Conservation (phyloP, 2,329 filamentous ascomycete species). For the Mycosphaerelloides madeirae region DNA sequence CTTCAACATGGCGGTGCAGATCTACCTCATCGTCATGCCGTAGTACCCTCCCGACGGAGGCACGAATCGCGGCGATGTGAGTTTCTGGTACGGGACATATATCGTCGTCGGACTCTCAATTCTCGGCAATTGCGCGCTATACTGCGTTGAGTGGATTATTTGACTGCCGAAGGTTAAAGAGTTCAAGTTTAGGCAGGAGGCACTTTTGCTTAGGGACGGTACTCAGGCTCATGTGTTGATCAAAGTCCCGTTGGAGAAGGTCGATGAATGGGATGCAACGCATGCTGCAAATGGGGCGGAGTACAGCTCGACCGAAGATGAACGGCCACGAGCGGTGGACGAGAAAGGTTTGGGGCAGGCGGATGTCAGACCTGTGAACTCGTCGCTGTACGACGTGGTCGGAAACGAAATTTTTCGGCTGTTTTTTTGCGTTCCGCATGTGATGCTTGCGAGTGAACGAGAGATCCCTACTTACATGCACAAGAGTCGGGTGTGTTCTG, state of each 20-base stretch:
- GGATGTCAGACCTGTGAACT: too few relatives aligned
- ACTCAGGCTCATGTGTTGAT: constrained; percentile 49
- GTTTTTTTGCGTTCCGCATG: too few relatives aligned
- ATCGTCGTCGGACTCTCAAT: constrained; percentile 60
- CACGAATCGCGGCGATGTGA: constrained; percentile 58
- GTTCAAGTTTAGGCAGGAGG: constrained; percentile 54
- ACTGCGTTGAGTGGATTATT: constrained; percentile 58
- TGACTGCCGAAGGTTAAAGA: constrained; percentile 49
- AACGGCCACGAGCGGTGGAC: not conserved
- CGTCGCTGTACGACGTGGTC: too few relatives aligned
- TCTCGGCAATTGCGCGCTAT: constrained; percentile 56
- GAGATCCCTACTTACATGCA: too few relatives aligned
- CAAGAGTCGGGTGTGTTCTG: too few relatives aligned
- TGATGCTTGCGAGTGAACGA: too few relatives aligned
- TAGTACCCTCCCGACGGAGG: constrained; percentile 65
- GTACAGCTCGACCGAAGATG: not conserved
- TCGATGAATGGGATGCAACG: constrained; percentile 54
- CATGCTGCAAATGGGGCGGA: constrained; percentile 46
- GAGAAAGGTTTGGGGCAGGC: too few relatives aligned
- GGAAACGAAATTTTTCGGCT: too few relatives aligned
- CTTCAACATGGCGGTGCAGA: constrained; percentile 57
- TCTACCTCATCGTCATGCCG: constrained; percentile 63
- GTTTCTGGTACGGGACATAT: constrained; percentile 71
- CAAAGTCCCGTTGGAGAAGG: constrained; percentile 48
- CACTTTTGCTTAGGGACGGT: constrained; percentile 49